Base-by-base conservation (phyloP, 495 filamentous ascomycete genomes). In the Tetracladium setigerum region DNA sequence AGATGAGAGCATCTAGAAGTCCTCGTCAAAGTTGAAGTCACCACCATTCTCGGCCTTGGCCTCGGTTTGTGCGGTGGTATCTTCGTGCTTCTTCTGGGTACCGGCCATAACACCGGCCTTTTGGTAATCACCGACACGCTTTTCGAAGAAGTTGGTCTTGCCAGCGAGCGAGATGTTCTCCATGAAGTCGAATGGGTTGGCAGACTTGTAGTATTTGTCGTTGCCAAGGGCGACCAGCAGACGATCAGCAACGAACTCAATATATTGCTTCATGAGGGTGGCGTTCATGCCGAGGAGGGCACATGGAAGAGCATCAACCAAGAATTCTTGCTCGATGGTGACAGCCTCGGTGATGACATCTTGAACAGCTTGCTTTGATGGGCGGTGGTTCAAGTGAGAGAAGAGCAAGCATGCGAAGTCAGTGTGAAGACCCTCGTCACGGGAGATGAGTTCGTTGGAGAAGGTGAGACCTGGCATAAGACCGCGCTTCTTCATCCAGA, bases 121-220 rank as follows among this genome's bases (percentile, higher is more conserved):
- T 71, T 98, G 92, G 79, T 98, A 98, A 63, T 98, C 92, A 68
- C 86, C 94, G 34, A 98, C 92, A 50, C 92, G 86, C 86, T 98
- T 98, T 82, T 98, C 92, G 68, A 98, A 98, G 86, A 98, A 98
- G 78, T 98, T 98, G 67, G 92, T 98, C 84, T 98, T 98, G 68
- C 92, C 92, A 22, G 89, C 87, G 27, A 98, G 76, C 9, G 92
- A 97, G 71, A 98, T 98, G 61, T 89, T 91, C 79, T 98, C 92
- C 92, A 98, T 98, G 72, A 98, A 98, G 78, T 98, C 92, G 69
- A 98, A 98, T 56, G 92, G 92, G 72, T 98, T 98, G 64, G 85
- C 76, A 22, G 82, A 73, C 59, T 91, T 81, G 81, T 94, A 98
- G 64, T 86, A 76, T 77, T 96, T 97, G 54, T 83, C 76, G 67